phyloP scores from a whole-genome alignment of 78 protist genomes.

The Diacronema lutheri region DNA sequence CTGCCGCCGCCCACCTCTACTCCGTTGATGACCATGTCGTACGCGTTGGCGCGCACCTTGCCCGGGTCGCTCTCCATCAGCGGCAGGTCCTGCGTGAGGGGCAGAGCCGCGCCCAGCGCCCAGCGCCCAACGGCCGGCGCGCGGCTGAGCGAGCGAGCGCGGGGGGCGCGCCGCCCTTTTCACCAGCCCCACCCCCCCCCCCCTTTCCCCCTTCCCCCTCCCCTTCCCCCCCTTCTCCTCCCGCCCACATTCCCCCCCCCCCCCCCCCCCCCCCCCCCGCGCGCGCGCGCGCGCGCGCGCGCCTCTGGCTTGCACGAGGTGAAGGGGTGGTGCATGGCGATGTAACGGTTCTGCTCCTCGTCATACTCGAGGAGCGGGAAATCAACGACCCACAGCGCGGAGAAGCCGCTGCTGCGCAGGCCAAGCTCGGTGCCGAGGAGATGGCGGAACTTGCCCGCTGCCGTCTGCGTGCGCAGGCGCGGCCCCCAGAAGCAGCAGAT shows the following conservation, averaged over 20 bases:
- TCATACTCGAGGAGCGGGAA: slow-evolving; percentile 25
- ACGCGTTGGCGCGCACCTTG: slow-evolving; percentile 27
- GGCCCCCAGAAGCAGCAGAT: neutral
- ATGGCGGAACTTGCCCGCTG: slow-evolving; percentile 27
- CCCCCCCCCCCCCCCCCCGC: no score
- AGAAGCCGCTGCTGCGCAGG: neutral
- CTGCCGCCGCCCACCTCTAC: slow-evolving; percentile 32
- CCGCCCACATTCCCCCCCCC: no score
- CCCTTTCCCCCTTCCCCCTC: no score
- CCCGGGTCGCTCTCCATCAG: neutral
- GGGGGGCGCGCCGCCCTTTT: no score
- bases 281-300: neutral
- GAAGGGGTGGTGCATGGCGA: slow-evolving; percentile 31
- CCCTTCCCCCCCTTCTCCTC: no score
- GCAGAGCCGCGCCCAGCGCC: no score
- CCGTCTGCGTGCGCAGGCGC: neutral
- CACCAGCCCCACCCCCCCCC: no score
- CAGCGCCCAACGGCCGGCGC: no score
- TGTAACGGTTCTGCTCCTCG: neutral
- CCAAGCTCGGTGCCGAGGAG: slow-evolving; percentile 7
- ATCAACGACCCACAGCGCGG: slow-evolving; percentile 12
- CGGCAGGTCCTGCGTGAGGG: neutral
- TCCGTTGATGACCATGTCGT: slow-evolving; percentile 29
- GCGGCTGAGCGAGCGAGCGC: no score
- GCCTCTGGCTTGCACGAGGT: slow-evolving; percentile 19